Percentiles rank a stretch among this genome's conserved stretches.
Conservation (phyloP, 1,284 basidiomycete genomes). For the Sparassis latifolia region DNA sequence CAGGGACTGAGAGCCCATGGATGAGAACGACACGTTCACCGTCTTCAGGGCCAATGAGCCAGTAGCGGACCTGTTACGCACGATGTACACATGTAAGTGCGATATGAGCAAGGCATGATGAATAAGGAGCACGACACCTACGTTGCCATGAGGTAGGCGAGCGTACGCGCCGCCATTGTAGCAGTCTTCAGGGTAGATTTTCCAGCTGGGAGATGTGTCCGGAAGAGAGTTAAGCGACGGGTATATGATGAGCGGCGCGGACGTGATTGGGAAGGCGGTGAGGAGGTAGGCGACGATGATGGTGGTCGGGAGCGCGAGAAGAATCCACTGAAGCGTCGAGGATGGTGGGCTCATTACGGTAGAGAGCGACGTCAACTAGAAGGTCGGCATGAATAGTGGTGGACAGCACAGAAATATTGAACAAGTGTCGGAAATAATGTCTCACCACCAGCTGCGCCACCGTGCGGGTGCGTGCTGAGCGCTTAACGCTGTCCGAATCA, state of each 20-base stretch:
- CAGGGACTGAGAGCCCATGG: constrained; percentile 71
- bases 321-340: constrained; percentile 40
- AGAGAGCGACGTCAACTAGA: too few relatives aligned
- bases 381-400: too few relatives aligned
- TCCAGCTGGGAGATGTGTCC: constrained; percentile 44
- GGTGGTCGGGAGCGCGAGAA: constrained; percentile 53
- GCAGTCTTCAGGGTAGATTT: constrained; percentile 64
- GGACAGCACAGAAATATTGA: too few relatives aligned
- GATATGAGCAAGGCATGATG: constrained; percentile 6
- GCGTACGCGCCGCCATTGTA: constrained; percentile 63
- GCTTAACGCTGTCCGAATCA: too few relatives aligned
- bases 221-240: constrained; percentile 56
- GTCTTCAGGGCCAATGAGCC: constrained; percentile 64
- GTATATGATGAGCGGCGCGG: constrained; percentile 40
- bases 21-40: constrained; percentile 71
- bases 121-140: constrained; percentile 16
- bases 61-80: constrained; percentile 56
- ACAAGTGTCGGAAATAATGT: too few relatives aligned
- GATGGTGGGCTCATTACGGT: constrained; percentile 7
- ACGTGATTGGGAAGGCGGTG: constrained; percentile 55
- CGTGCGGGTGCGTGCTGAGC: too few relatives aligned
- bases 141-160: constrained; percentile 53
- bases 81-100: constrained; percentile 6
- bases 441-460: too few relatives aligned
- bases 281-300: constrained; percentile 54